These are phyloP conservation scores for Wickerhamiella dianesei DNA, from an alignment of 805 yeast genomes.

Conservation along the genomic window DNA sequence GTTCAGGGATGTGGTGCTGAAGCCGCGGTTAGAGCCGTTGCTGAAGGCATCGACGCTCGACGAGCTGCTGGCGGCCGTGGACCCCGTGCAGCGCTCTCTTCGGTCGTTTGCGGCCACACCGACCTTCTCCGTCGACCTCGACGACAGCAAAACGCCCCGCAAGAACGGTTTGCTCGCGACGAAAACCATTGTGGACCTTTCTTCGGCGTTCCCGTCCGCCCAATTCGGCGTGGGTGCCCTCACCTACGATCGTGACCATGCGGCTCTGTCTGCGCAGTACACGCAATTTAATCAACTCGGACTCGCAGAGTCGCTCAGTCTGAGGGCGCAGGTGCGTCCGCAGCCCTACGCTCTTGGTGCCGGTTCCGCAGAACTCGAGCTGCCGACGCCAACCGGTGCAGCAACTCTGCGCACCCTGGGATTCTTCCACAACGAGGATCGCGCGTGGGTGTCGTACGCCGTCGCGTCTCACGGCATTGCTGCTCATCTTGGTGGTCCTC, in stretches of 20 bases:
- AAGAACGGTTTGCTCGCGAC: slow-evolving; percentile 5
- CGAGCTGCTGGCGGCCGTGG: slow-evolving; percentile 17
- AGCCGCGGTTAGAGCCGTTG: slow-evolving; percentile 20
- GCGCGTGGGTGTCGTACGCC: slow-evolving; percentile 43
- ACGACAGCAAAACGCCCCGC: background rate
- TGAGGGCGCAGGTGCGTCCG: slow-evolving; percentile 12
- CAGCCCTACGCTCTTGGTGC: slow-evolving; percentile 15
- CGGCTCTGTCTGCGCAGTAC: slow-evolving; percentile 10
- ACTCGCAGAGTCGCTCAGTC: slow-evolving; percentile 16
- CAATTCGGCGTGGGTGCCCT: slow-evolving; percentile 7
- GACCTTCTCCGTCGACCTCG: slow-evolving; percentile 7
- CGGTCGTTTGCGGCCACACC: slow-evolving; percentile 14
- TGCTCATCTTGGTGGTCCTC: slow-evolving; percentile 29
- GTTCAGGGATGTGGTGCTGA: slow-evolving; percentile 19
- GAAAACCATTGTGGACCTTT: slow-evolving; percentile 13
- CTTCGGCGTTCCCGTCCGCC: slow-evolving; percentile 9
- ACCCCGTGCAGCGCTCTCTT: slow-evolving; percentile 17
- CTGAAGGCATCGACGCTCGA: slow-evolving; percentile 17
- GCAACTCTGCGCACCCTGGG: slow-evolving; percentile 17
- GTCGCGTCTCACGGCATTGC: slow-evolving; percentile 34
- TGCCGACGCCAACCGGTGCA: slow-evolving; percentile 17
- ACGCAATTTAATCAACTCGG: slow-evolving; percentile 14
- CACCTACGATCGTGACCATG: slow-evolving; percentile 9
- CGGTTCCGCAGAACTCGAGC: slow-evolving; percentile 13
- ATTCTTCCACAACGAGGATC: slow-evolving; percentile 38